Base-by-base conservation (phyloP, 768 basidiomycete genomes). In the Leccinellum rugosiceps region DNA sequence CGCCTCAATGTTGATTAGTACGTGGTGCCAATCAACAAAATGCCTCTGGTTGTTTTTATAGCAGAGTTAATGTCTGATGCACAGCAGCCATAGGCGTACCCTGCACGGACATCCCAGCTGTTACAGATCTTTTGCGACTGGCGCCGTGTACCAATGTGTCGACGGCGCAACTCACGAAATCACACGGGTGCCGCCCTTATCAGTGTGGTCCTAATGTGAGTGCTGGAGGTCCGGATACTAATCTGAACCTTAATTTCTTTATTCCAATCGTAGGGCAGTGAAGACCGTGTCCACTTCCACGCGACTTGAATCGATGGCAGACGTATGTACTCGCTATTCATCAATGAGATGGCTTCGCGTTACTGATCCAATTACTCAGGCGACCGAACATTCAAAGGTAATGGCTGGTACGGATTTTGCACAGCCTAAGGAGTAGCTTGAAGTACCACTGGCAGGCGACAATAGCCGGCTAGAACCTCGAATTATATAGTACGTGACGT, bases 401-500 rank as follows among this genome's bases (percentile, higher is more conserved):
- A 10, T 25, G 41, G 19, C 41, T 11, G 41, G 11, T 17, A 43
- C 41, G 41, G 41, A 43, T 21, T 13, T 14, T 32, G 14, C 14
- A 7, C 14, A 32, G 32, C 32, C 32, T 14, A 13, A 32, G 31
- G 31, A 31, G 1, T 11, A 31, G 11, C 45, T 28, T 19, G 51
- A 52, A 31, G 14, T 45, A 25, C 50, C 30, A 46, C 19, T 14
- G 17, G 49, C 31, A 41, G 38, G 48, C 53, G 49, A 56, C 44
- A 28, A n/a, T 30, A 9, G 43, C 13, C 26, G 35, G 26, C 43
- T 44, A 56, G 57, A 50, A 48, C 45, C 28, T 50, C 19, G 0
- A 49, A 1, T 45, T n/a, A 35, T 15, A 17, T n/a, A 19, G 56
- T 68, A 66, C 67, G 66, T 63, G 58, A 66, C 46, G 48, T 9